phyloP scores from a whole-genome alignment of 495 filamentous ascomycete genomes.

The Aspergillus nanangensis region DNA sequence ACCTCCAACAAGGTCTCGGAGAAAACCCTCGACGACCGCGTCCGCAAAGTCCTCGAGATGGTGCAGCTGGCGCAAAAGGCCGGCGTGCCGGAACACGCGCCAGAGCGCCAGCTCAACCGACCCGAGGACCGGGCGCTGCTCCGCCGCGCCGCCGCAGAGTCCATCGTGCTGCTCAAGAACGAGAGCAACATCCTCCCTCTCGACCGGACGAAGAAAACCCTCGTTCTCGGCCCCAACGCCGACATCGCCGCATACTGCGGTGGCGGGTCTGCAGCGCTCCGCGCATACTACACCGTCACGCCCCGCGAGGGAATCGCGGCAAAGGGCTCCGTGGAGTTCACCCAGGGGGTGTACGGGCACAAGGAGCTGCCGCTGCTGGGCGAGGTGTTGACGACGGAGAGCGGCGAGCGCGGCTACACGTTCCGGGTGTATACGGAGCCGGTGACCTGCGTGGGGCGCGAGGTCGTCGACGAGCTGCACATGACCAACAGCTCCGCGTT shows the following conservation, averaged over 20 bases:
- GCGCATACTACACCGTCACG: conserved; percentile 66
- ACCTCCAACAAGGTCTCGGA: conserved; percentile 48
- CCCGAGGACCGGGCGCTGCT: conserved; percentile 57
- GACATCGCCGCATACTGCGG: conserved; percentile 69
- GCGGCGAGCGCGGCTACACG: conserved; percentile 45
- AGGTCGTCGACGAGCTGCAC: conserved; percentile 42
- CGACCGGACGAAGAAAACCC: conserved; percentile 51
- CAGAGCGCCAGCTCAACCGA: conserved; percentile 55
- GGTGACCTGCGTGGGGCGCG: conserved; percentile 28
- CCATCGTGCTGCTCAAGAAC: conserved; percentile 73
- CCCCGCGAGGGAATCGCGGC: conserved; percentile 59
- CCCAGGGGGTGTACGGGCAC: conserved; percentile 53
- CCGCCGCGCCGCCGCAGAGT: conserved; percentile 57
- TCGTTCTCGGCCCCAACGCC: conserved; percentile 76
- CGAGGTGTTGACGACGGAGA: conserved; percentile 31
- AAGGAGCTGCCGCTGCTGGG: conserved; percentile 53
- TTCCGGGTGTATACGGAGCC: conserved; percentile 55
- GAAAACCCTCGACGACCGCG: conserved; percentile 52
- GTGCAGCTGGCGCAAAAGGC: conserved; percentile 53
- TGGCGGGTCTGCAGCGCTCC: conserved; percentile 69
- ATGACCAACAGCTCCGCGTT: conserved; percentile 47
- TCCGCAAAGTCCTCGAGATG: conserved; percentile 51
- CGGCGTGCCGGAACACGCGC: conserved; percentile 49
- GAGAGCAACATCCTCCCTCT: conserved; percentile 58
- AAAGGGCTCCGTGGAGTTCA: conserved; percentile 28